Conservation (phyloP, 202 grass and related monocot species). For the Setaria viridis region DNA sequence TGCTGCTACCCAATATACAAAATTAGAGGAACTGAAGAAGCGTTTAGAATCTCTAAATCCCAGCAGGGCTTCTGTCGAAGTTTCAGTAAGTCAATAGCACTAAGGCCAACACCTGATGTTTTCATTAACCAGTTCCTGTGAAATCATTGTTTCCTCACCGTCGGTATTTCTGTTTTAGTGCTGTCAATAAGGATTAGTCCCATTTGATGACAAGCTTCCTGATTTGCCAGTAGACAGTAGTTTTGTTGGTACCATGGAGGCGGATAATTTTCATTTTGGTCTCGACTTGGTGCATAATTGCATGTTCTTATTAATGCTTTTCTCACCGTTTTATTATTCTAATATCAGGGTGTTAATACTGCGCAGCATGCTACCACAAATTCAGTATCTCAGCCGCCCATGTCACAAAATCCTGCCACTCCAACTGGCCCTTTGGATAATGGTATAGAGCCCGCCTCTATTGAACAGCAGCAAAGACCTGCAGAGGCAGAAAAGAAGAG, state of each 20-base stretch:
- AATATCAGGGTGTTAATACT: constrained; percentile 37
- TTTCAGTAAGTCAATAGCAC: constrained; percentile 52
- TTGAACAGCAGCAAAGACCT: constrained; percentile 25
- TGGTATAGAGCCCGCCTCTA: neutral
- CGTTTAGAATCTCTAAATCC: constrained; percentile 84
- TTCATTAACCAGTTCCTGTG: neutral
- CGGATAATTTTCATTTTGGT: constrained; percentile 6
- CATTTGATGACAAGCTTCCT: constrained; percentile 14
- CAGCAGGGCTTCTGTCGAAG: constrained; percentile 58
- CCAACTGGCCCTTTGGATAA: constrained; percentile 27
- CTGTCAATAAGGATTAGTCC: neutral
- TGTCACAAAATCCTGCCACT: constrained; percentile 36
- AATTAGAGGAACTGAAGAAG: constrained; percentile 88
- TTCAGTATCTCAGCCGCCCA: constrained; percentile 30
- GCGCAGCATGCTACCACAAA: constrained; percentile 37
- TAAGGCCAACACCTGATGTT: no score
- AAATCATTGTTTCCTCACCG: neutral
- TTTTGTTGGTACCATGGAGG: neutral
- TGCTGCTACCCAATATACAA: constrained; percentile 73
- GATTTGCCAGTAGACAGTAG: constrained; percentile 14
- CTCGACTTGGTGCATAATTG: neutral
- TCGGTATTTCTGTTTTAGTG: neutral
- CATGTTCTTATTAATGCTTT: neutral
- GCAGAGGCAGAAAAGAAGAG: constrained; percentile 65
- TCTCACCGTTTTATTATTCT: constrained; percentile 11